Evolutionary conservation across 768 basidiomycete genomes (phyloP), one percentile per base, ranked within the genome.

Genomic region (Royoungia palumana): DNA sequence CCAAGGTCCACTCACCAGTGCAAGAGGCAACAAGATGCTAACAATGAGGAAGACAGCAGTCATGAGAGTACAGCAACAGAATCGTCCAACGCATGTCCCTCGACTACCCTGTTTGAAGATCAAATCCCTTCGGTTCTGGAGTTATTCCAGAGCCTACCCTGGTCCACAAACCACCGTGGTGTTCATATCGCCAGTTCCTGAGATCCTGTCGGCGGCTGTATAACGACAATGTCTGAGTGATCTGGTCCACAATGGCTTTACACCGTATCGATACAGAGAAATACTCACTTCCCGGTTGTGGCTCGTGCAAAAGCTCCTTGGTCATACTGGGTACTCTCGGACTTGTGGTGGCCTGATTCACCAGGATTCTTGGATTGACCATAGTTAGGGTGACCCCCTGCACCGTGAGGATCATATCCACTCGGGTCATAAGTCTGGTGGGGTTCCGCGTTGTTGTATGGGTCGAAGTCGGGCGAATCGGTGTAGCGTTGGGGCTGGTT

Each of bases 51-150:
- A 80, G 32, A 88, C 46, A 11, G 71, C 58, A 14, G 80, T 79
- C 76, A 91, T 74, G 19, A 91, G 41, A 12, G 83, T 82, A 67
- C 89, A 93, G 58, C 82, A 88, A 65, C 79, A 85, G 66, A 91
- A 85, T 55, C 89, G 69, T 44, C 84, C 81, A 34, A 81, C 64
- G 62, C 83, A 85, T 17, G 80, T 64, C 24, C 70, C 75, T 49
- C 83, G 70, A 46, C 81, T 71, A 14, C 87, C 86, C 84, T 86
- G 39, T 12, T 5, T 30, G 16, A 38, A 37, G 11, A 36, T 58
- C 16, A 36, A 37, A 30, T n/a, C 8, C 1, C 37, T 10, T 19
- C 8, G 9, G 32, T 7, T 44, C 9, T 27, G 36, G 14, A 41
- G 38, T 12, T 36, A 22, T 38, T 45, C 30, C 21, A 16, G 28